phyloP scores from a whole-genome alignment of 2,329 filamentous ascomycete genomes.

The Colletotrichum tamarilloi region DNA sequence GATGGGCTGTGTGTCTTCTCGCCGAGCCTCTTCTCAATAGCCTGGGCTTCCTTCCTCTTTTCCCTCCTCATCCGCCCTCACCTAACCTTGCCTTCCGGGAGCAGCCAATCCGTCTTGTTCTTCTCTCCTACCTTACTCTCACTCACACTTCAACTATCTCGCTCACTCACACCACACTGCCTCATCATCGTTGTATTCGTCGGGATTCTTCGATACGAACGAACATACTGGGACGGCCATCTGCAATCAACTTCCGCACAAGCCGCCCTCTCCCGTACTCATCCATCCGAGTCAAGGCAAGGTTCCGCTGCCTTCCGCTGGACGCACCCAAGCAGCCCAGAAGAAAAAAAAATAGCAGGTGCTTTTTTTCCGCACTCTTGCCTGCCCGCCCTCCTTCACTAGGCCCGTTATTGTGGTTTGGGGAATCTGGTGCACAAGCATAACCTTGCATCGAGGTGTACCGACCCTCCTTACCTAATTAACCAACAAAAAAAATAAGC shows the following conservation, averaged over 20 bases:
- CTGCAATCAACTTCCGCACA: background rate
- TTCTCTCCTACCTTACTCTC: background rate
- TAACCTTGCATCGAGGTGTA: constrained; percentile 37
- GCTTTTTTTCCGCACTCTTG: constrained; percentile 10
- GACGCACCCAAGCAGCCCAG: constrained; percentile 21
- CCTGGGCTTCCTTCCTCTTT: constrained; percentile 18
- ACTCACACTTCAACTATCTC: background rate
- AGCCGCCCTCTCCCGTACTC: background rate
- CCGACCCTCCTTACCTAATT: constrained; percentile 41
- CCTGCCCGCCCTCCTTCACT: constrained; percentile 24
- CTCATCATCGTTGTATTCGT: constrained; percentile 21
- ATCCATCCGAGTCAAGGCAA: constrained; percentile 13
- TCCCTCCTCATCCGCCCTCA: constrained; percentile 17
- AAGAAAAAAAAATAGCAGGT: constrained; percentile 23
- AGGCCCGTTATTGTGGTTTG: constrained; percentile 34
- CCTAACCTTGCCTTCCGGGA: constrained; percentile 8
- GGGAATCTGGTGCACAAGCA: constrained; percentile 35
- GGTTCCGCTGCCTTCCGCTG: constrained; percentile 13
- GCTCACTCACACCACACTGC: background rate
- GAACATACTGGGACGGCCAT: background rate
- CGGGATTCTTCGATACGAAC: constrained; percentile 9
- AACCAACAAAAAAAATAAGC: constrained; percentile 39
- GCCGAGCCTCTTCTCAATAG: constrained; percentile 23
- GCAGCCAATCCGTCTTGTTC: background rate
- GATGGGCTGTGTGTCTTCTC: constrained; percentile 31